Conservation (phyloP, 176 grass and related monocot species). For the Alopecurus myosuroides region DNA sequence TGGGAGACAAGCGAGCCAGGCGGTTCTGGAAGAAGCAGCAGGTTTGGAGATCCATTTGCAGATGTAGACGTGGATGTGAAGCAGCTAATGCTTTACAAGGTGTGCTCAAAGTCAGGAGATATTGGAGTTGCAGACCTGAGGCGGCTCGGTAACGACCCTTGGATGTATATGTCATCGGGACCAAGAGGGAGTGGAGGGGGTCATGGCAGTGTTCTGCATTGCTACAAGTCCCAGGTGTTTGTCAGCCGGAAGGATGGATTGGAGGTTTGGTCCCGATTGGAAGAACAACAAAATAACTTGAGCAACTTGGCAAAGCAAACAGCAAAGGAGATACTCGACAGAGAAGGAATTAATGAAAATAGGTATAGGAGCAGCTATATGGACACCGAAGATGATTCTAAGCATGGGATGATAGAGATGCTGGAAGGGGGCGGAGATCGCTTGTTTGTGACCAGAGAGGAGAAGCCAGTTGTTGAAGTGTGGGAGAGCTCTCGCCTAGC, state of each 20-base stretch:
- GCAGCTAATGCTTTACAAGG: slow-evolving; percentile 62
- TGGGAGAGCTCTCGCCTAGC: slow-evolving; percentile 69
- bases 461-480: slow-evolving; percentile 60
- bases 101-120: slow-evolving; percentile 85
- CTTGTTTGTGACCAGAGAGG: slow-evolving; percentile 69
- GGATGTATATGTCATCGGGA: slow-evolving; percentile 67
- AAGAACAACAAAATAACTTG: slow-evolving; percentile 1
- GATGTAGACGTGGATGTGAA: slow-evolving; percentile 64
- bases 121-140: slow-evolving; percentile 76
- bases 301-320: slow-evolving; percentile 5
- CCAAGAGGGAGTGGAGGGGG: slow-evolving; percentile 55
- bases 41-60: slow-evolving; percentile 83
- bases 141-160: slow-evolving; percentile 64
- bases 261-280: slow-evolving; percentile 81
- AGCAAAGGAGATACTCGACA: not conserved
- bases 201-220: slow-evolving; percentile 55
- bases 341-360: slow-evolving; percentile 16
- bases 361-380: slow-evolving; percentile 56
- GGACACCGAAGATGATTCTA: slow-evolving; percentile 60
- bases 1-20: slow-evolving; percentile 96
- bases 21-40: slow-evolving; percentile 53
- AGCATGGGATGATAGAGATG: slow-evolving; percentile 51
- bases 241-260: slow-evolving; percentile 64
- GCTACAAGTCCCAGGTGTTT: slow-evolving; percentile 76
- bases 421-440: slow-evolving; percentile 81